phyloP scores from a whole-genome alignment of 805 yeast species.

The Teunomyces lycoperdinae region DNA sequence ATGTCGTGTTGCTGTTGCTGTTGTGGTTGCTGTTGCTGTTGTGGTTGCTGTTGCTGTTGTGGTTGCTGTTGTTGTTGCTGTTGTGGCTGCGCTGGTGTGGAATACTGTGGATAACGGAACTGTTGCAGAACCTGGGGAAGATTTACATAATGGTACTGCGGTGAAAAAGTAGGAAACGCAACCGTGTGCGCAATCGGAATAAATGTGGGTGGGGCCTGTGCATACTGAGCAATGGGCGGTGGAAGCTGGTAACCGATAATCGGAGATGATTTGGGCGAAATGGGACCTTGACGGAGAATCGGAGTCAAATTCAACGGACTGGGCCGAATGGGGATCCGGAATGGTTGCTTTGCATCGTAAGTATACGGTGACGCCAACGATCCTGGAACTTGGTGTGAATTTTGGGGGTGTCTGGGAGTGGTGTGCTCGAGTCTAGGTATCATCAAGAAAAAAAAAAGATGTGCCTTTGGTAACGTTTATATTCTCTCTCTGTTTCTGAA shows the following conservation, averaged over 20 bases:
- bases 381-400: background rate
- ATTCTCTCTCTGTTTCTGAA: too few relatives aligned
- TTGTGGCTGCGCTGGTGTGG: background rate
- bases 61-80: too few relatives aligned
- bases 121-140: background rate
- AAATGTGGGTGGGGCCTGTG: background rate
- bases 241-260: slow-evolving; percentile 1
- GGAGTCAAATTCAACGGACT: background rate
- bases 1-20: background rate
- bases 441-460: background rate
- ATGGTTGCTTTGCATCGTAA: background rate
- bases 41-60: too few relatives aligned
- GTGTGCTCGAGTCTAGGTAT: background rate
- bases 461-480: too few relatives aligned
- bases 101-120: background rate
- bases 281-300: background rate
- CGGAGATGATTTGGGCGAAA: slow-evolving; percentile 1
- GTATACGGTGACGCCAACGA: background rate
- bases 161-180: background rate
- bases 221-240: background rate
- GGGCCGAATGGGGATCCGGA: background rate
- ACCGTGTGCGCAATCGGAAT: background rate
- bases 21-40: too few relatives aligned
- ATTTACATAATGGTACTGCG: background rate
- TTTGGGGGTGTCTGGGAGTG: background rate